These are phyloP conservation scores for Aristolochia californica DNA, from an alignment of 164 flowering plant genomes.

Conservation along the genomic window DNA sequence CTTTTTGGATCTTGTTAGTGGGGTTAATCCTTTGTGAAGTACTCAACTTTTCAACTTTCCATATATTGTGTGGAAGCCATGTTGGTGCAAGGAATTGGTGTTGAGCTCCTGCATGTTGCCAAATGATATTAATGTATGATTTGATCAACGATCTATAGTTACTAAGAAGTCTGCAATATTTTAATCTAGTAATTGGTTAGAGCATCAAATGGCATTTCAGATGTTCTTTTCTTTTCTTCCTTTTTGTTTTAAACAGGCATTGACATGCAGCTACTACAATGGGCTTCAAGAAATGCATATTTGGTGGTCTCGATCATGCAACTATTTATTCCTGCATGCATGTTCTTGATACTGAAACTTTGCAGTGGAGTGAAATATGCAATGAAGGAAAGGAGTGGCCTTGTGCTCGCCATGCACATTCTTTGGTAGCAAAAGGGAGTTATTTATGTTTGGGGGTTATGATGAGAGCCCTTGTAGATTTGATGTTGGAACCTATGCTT, in stretches of 20 bases:
- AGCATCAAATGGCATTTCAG: neutral
- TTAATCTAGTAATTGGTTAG: no score
- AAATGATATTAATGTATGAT: neutral
- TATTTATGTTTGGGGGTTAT: slow-evolving; percentile 82
- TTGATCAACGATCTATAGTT: no score
- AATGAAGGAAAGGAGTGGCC: slow-evolving; percentile 51
- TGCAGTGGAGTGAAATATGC: slow-evolving; percentile 50
- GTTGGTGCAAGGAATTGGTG: no score
- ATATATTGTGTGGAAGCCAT: neutral
- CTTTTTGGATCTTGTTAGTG: neutral
- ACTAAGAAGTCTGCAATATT: no score
- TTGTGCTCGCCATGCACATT: slow-evolving; percentile 84
- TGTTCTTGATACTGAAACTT: slow-evolving; percentile 47
- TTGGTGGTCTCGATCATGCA: slow-evolving; percentile 71
- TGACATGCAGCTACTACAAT: slow-evolving; percentile 88
- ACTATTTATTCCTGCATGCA: slow-evolving; percentile 44
- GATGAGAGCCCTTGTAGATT: slow-evolving; percentile 67
- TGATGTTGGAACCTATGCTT: slow-evolving; percentile 32
- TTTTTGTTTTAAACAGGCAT: slow-evolving; percentile 48
- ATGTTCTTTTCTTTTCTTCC: slow-evolving; percentile 3
- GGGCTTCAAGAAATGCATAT: slow-evolving; percentile 63
- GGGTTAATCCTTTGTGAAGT: neutral
- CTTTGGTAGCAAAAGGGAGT: slow-evolving; percentile 50
- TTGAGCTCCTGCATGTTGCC: neutral
- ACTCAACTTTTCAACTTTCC: no score